Base-by-base conservation (phyloP, 1,284 basidiomycete species). In the Sporisorium iseilematis-ciliati region DNA sequence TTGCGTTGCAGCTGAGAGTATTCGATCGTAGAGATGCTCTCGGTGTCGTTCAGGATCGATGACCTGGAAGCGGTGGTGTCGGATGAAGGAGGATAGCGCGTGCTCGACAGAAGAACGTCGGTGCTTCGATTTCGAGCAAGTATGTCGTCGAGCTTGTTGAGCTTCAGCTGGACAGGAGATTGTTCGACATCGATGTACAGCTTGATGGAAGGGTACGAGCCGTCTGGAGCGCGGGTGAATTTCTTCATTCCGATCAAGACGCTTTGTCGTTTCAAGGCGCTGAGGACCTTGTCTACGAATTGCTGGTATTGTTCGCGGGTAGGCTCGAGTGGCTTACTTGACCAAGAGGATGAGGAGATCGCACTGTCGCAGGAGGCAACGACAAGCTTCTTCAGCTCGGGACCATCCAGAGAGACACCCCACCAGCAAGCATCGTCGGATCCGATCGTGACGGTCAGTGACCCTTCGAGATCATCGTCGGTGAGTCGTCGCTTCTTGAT, bases 401-500 rank as follows among this genome's bases (percentile, higher is more conserved):
- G 14, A 1, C 20, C 42, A 10, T 66, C 8, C 3, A 72, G 2
- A 1, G 16, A 42, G 26, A 20, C 18, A 26, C 61, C 45, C 70
- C 70, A 73, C 70, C 70, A 73, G 1, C 35, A 38, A 16, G 42
- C 62, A n/a, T 42, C 20, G 4, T 54, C 35, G 42, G 57, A 50
- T 5, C 71, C 71, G 11, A 74, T 33, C 0, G 58, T 46, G 4
- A 69, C 48, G 16, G 21, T 29, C 20, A 57, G 6, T 1, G 11
- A 1, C 29, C 56, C 56, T 21, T 5, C 14, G 11, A 40, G 43
- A 18, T 14, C 6, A 14, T 40, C 31, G 16, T 20, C 7, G 33
- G 16, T 40, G 35, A 38, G 35, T 21, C 21, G 50, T 8, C 21
- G 50, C 16, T 57, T 35, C 21, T 18, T 3, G 20, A 2, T 49